Conservation (phyloP, 257 asterid genomes). For the Fraxinus americana region DNA sequence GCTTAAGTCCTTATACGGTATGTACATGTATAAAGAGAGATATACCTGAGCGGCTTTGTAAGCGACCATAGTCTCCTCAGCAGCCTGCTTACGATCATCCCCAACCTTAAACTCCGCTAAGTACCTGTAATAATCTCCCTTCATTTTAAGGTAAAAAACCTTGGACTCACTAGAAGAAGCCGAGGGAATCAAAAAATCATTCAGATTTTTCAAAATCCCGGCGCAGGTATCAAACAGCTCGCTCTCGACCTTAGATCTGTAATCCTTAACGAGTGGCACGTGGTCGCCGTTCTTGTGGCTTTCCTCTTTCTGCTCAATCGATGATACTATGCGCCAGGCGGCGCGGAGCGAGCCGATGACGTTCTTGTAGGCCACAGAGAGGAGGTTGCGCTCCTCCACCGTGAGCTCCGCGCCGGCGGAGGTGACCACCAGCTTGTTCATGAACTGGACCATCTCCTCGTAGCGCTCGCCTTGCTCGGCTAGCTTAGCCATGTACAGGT, state of each 20-base stretch:
- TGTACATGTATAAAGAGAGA: neutral
- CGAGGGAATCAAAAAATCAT: slow-evolving; percentile 48
- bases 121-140: slow-evolving; percentile 69
- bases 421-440: slow-evolving; percentile 59
- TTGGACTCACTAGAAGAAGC: slow-evolving; percentile 57
- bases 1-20: too few relatives aligned
- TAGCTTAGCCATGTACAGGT: slow-evolving; percentile 66
- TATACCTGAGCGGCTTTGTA: slow-evolving; percentile 75
- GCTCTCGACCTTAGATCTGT: slow-evolving; percentile 67
- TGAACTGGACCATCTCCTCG: slow-evolving; percentile 76
- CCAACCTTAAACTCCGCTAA: slow-evolving; percentile 66
- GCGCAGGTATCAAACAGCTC: slow-evolving; percentile 60
- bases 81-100: slow-evolving; percentile 63
- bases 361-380: slow-evolving; percentile 73
- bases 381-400: slow-evolving; percentile 71
- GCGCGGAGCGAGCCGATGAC: slow-evolving; percentile 77
- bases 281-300: slow-evolving; percentile 72
- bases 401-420: slow-evolving; percentile 48
- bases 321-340: slow-evolving; percentile 70
- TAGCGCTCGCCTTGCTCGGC: slow-evolving; percentile 78
- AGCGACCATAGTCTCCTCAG: slow-evolving; percentile 68
- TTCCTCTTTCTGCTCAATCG: slow-evolving; percentile 75
- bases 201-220: slow-evolving; percentile 50
- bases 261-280: slow-evolving; percentile 58
- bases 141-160: slow-evolving; percentile 76